Percentiles rank a stretch among this genome's conserved stretches.
Conservation (phyloP, 1,284 basidiomycete species). For the Tranzscheliella williamsii region DNA sequence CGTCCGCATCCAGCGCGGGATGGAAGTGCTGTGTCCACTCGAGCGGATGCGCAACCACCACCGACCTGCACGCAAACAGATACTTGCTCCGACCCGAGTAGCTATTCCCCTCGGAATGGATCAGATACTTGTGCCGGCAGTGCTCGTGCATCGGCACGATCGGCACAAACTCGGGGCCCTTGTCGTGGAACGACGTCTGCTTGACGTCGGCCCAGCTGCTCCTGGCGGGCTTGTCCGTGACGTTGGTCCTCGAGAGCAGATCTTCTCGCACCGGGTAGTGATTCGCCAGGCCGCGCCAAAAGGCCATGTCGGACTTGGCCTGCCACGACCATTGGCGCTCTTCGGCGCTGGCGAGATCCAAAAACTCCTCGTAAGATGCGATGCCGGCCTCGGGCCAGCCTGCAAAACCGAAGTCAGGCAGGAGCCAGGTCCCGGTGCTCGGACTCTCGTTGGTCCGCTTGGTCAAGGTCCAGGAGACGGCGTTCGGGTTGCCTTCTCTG, state of each 20-base stretch:
- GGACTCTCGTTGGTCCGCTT: slow-evolving; percentile 17
- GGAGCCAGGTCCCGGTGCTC: slow-evolving; percentile 22
- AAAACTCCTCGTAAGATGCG: slow-evolving; percentile 39
- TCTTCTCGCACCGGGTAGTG: slow-evolving; percentile 29
- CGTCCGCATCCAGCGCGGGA: slow-evolving; percentile 32
- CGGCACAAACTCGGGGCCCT: slow-evolving; percentile 15
- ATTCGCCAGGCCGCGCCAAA: slow-evolving; percentile 42
- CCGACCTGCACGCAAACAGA: slow-evolving; percentile 30
- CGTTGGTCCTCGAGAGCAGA: slow-evolving; percentile 21
- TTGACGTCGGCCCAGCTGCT: slow-evolving; percentile 41
- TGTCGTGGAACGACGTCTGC: slow-evolving; percentile 43
- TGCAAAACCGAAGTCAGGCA: slow-evolving; percentile 48
- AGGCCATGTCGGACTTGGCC: slow-evolving; percentile 14
- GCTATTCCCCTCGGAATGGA: slow-evolving; percentile 50
- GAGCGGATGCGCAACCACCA: slow-evolving; percentile 34
- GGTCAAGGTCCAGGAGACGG: slow-evolving; percentile 27
- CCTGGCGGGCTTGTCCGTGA: slow-evolving; percentile 2
- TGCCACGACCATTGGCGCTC: slow-evolving; percentile 32
- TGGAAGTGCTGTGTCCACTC: slow-evolving; percentile 56
- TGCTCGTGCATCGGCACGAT: slow-evolving; percentile 40
- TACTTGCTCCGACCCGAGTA: slow-evolving; percentile 45
- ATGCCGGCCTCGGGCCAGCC: slow-evolving; percentile 48
- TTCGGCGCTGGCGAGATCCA: slow-evolving; percentile 11
- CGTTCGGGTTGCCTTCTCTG: slow-evolving; percentile 22
- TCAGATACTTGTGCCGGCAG: slow-evolving; percentile 41